Base-by-base conservation (phyloP, 768 basidiomycete genomes). In the Psilocybe tampanensis region DNA sequence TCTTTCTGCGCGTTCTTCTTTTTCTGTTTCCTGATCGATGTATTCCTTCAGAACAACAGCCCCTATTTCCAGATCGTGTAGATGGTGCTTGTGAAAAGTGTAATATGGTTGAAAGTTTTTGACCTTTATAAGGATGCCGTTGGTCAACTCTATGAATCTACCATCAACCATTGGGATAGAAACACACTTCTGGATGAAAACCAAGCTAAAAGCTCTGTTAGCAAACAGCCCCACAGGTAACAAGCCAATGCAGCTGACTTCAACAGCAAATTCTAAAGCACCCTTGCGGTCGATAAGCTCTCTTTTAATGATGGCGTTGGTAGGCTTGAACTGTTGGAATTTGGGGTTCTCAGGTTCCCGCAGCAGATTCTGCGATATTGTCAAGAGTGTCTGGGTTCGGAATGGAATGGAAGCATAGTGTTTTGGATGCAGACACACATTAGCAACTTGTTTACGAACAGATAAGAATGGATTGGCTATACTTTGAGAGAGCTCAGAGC, bases 261-360 rank as follows among this genome's bases (percentile, higher is more conserved):
- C 89, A 41, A 90, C 77, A 0, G 89, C 90, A 73, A 89, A 94
- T 68, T 94, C 92, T 36, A 94, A 72, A 0, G 89, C 79, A 2
- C 92, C 89, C 74, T 88, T 83, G 13, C 85, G 84, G 39, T 91
- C 81, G 15, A 94, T 79, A 26, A 94, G 67, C 58, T 84, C 73
- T 15, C 80, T 77, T 73, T 89, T 80, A 75, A 93, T 89, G 19
- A 74, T 74, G 29, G 66, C 69, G 63, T 94, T 94, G 13, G 89
- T 92, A 6, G 83, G 76, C 72, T 92, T 94, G 80, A 94, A 91
- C 61, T 78, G 78, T 57, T 82, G 82, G 61, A 78, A 94, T 71
- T 88, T 92, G 19, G 77, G 73, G 62, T 93, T 89, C 11, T 85
- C 79, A 4, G 90, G 90, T 55, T 93, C 86, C 58, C 79, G 79